phyloP scores from a whole-genome alignment of 306 rosid genomes.

The Ziziphus jujuba region DNA sequence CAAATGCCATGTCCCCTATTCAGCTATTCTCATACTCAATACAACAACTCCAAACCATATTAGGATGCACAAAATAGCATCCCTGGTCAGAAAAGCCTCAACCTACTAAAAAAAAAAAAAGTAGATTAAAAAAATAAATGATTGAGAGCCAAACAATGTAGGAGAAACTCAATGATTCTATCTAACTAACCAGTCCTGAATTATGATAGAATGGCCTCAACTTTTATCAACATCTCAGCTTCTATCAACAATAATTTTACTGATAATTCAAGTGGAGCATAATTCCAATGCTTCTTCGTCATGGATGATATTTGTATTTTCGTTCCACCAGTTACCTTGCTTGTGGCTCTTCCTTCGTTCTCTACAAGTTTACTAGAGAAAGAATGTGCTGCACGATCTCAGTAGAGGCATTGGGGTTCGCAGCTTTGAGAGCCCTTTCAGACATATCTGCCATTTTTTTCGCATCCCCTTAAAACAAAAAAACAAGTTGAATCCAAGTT shows the following conservation, averaged over 20 bases:
- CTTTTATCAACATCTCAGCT: slow-evolving; percentile 7
- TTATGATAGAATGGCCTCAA: neutral
- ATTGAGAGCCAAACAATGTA: no score
- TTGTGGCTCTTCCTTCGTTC: slow-evolving; percentile 16
- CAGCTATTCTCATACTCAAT: no score
- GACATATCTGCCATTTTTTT: slow-evolving; percentile 66
- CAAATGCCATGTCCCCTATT: no score
- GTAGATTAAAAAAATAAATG: no score
- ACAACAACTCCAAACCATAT: no score
- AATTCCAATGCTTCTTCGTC: neutral
- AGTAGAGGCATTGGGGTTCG: slow-evolving; percentile 57
- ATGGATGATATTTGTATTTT: neutral
- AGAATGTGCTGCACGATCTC: slow-evolving; percentile 61
- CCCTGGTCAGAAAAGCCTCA: no score
- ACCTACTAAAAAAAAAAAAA: no score
- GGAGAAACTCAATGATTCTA: neutral
- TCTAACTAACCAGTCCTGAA: neutral
- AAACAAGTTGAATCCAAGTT: neutral
- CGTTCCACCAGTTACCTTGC: neutral
- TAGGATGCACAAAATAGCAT: no score
- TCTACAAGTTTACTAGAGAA: slow-evolving; percentile 41
- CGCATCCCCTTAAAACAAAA: slow-evolving; percentile 48
- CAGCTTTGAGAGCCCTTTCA: slow-evolving; percentile 69
- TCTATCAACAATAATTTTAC: neutral
- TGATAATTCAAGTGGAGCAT: neutral